Conservation (phyloP, 2,329 filamentous ascomycete species). For the Claviceps capensis region DNA sequence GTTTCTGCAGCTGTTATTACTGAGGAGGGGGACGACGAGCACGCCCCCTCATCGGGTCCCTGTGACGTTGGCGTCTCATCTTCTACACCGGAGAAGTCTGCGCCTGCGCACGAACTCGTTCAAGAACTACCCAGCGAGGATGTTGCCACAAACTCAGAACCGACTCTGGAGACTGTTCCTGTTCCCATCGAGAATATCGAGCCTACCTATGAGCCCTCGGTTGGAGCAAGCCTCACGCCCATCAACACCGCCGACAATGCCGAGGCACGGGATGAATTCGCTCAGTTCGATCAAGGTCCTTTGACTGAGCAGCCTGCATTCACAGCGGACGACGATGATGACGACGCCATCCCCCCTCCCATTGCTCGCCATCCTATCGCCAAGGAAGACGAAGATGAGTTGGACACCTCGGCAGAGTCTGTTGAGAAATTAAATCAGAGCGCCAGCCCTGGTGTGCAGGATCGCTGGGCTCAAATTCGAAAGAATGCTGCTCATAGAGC, state of each 20-base stretch:
- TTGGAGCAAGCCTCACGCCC: conserved; percentile 35
- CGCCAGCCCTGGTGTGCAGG: conserved; percentile 32
- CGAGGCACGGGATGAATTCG: conserved; percentile 47
- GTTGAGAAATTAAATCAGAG: conserved; percentile 22
- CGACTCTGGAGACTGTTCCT: neutral
- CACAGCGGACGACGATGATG: conserved; percentile 43
- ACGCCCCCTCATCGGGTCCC: neutral
- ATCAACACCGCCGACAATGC: conserved; percentile 44
- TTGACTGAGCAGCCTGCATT: conserved; percentile 78
- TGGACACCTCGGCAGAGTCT: conserved; percentile 10
- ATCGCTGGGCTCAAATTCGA: conserved; percentile 91
- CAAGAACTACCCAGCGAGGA: neutral
- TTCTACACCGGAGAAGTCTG: neutral
- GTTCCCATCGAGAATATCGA: conserved; percentile 6
- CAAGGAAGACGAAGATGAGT: conserved; percentile 4
- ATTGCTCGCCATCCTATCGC: conserved; percentile 28
- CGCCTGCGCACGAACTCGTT: neutral
- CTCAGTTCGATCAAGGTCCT: conserved; percentile 77
- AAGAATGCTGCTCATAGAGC: conserved; percentile 85
- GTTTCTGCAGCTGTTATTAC: conserved; percentile 4
- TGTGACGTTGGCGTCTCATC: neutral
- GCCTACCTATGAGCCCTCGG: conserved; percentile 8
- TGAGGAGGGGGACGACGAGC: neutral
- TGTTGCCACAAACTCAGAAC: neutral
- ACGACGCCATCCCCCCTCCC: conserved; percentile 37